Evolutionary conservation across 2,329 filamentous ascomycete genomes (phyloP), one percentile per base, ranked within the genome.

Genomic region (Colletotrichum sp.): DNA sequence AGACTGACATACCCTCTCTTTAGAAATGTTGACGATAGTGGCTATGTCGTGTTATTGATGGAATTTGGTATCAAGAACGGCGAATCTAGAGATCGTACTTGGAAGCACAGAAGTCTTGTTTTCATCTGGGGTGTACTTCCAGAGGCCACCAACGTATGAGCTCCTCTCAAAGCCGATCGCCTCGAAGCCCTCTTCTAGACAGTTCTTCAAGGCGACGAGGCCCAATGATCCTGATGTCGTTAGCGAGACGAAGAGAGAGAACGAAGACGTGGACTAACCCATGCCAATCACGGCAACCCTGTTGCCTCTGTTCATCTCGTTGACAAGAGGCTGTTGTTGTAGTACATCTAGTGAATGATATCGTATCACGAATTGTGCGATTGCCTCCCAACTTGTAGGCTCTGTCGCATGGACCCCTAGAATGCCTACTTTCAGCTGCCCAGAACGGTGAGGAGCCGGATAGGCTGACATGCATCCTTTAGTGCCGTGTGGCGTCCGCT

Each of bases 131-230:
- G 65, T 86, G 70, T 83, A 87, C 58, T 85, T 82, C 86, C 87
- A 88, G 1, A 88, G 78, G 0, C 87, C 87, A 12, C 87, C 87
- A 21, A 87, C 78, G 71, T 83, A 84, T 60, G 79, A 74, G 70
- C 85, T 85, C 32, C 83, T 80, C 64, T 89, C 87, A 61, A 88
- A 88, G 4, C 83, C 87, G 2, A 83, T 82, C 7, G 84, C 86
- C 12, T 87, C 79, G 67, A 87, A 88, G 10, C 86, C 86, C 79
- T 87, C 86, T 72, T 88, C 86, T 3, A 83, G 78, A 21, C 88
- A 77, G 48, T 85, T 85, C 79, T 88, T 89, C 67, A 87, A 79
- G 15, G 86, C 81, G 18, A 84, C 80, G 15, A 87, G 81, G 57
- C 86, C 86, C 5, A 85, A 79, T 1, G 80, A 81, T 16, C 85